Conservation (phyloP, 345 rosid species). For the Syzygium oleosum region DNA sequence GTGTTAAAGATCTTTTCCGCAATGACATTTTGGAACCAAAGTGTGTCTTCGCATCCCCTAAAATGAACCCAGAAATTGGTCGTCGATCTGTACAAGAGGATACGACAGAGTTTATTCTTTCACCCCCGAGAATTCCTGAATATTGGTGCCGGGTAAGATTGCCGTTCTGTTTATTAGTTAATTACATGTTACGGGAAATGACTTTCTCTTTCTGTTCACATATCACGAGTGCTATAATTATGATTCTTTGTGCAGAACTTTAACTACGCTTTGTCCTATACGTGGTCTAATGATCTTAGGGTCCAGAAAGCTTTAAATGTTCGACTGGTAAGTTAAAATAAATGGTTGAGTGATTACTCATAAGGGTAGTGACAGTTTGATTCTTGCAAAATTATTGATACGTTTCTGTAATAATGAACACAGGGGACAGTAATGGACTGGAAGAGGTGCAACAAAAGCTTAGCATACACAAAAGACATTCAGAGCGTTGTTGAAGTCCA, state of each 20-base stretch:
- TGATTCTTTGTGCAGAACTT: conserved; percentile 11
- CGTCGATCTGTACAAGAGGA: conserved; percentile 6
- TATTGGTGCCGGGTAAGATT: conserved; percentile 16
- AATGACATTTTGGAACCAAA: conserved; percentile 20
- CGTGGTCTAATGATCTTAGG: conserved; percentile 17
- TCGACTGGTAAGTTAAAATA: conserved; percentile 7
- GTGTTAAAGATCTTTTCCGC: conserved; percentile 10
- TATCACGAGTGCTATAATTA: not conserved
- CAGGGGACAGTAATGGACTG: conserved; percentile 16
- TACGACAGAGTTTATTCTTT: conserved; percentile 3
- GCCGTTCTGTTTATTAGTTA: not conserved
- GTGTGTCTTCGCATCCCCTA: conserved; percentile 18
- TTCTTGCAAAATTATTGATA: not conserved
- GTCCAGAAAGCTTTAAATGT: conserved; percentile 25
- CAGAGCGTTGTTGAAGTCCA: conserved; percentile 15
- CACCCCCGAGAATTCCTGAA: conserved; percentile 11
- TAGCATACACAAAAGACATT: conserved; percentile 11
- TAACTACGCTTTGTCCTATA: conserved; percentile 19
- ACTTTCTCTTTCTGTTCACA: not conserved
- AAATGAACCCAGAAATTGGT: conserved; percentile 1
- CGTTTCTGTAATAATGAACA: not conserved
- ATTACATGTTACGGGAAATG: not conserved
- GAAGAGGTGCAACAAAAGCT: conserved; percentile 22
- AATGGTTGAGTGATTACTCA: not conserved
- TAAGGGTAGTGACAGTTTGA: not conserved